phyloP scores from a whole-genome alignment of 2,329 filamentous ascomycete genomes.

The Beauveria australis region DNA sequence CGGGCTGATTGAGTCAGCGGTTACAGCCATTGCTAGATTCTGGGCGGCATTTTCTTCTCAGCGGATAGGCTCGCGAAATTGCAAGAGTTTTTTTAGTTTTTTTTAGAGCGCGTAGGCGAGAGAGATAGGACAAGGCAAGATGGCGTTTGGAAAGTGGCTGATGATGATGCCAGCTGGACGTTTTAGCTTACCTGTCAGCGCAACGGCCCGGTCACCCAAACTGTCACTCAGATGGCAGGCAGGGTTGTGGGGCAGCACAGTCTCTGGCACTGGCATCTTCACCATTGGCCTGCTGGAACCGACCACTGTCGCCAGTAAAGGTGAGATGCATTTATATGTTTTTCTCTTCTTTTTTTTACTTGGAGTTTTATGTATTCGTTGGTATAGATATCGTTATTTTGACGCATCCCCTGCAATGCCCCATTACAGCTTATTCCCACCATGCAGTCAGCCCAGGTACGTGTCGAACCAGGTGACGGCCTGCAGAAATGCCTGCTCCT shows the following conservation, averaged over 20 bases:
- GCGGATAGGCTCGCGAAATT: not conserved
- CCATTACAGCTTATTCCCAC: not conserved
- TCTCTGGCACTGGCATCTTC: not conserved
- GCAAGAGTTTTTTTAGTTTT: not conserved
- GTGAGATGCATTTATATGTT: not conserved
- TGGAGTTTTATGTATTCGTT: too few species aligned
- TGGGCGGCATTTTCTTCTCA: not conserved
- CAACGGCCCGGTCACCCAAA: not conserved
- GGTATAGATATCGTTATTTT: too few species aligned
- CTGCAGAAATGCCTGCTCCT: slow-evolving; percentile 72
- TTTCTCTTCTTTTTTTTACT: too few species aligned
- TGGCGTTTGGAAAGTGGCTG: not conserved
- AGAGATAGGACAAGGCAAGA: not conserved
- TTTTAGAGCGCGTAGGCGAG: not conserved
- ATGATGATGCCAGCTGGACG: slow-evolving; percentile 9
- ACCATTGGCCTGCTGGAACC: too few species aligned
- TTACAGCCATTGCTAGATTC: slow-evolving; percentile 15
- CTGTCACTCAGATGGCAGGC: not conserved
- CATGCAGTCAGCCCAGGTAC: slow-evolving; percentile 18
- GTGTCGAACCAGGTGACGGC: slow-evolving; percentile 68
- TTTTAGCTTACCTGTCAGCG: not conserved
- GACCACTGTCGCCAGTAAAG: not conserved
- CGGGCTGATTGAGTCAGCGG: slow-evolving; percentile 17
- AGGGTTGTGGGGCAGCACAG: not conserved
- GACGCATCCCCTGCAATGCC: too few species aligned